Conservation (phyloP, 73 alveolate genomes). For the Urostyla sp. region DNA sequence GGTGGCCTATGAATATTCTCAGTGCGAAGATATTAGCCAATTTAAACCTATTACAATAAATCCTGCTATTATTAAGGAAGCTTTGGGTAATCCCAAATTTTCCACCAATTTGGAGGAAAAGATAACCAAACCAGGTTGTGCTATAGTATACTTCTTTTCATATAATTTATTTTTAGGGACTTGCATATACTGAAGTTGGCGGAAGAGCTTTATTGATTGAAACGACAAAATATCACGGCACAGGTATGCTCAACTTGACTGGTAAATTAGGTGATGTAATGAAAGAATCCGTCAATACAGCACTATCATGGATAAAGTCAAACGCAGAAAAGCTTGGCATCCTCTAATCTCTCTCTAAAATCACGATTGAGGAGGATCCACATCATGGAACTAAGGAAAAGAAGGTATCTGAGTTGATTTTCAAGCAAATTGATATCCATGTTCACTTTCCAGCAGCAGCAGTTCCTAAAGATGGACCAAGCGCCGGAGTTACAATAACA, state of each 20-base stretch:
- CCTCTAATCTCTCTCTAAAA: slow-evolving; percentile 11
- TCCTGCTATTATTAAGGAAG: slow-evolving; percentile 69
- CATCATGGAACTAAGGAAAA: not conserved
- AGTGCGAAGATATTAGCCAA: slow-evolving; percentile 50
- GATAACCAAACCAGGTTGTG: slow-evolving; percentile 85
- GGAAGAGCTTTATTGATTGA: slow-evolving; percentile 89
- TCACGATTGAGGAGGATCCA: slow-evolving; percentile 52
- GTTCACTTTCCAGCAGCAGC: slow-evolving; percentile 97
- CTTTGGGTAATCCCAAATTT: slow-evolving; percentile 85
- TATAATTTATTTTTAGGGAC: slow-evolving; percentile 58
- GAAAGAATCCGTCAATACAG: slow-evolving; percentile 91
- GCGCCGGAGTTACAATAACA: slow-evolving; percentile 94
- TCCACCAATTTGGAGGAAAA: slow-evolving; percentile 66
- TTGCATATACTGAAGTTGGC: slow-evolving; percentile 92
- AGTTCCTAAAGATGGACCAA: slow-evolving; percentile 95
- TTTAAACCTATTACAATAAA: slow-evolving; percentile 54
- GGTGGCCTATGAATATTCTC: slow-evolving; percentile 77
- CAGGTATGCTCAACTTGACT: slow-evolving; percentile 80
- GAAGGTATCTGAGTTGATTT: slow-evolving; percentile 50
- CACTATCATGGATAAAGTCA: slow-evolving; percentile 87
- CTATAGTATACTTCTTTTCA: slow-evolving; percentile 24
- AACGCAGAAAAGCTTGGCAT: slow-evolving; percentile 72
- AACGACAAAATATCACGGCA: slow-evolving; percentile 82
- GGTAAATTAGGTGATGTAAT: slow-evolving; percentile 93
- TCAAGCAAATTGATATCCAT: slow-evolving; percentile 85